Evolutionary conservation across 345 rosid genomes (phyloP), one percentile per base, ranked within the genome.

Genomic region (Euclidium syriacum): DNA sequence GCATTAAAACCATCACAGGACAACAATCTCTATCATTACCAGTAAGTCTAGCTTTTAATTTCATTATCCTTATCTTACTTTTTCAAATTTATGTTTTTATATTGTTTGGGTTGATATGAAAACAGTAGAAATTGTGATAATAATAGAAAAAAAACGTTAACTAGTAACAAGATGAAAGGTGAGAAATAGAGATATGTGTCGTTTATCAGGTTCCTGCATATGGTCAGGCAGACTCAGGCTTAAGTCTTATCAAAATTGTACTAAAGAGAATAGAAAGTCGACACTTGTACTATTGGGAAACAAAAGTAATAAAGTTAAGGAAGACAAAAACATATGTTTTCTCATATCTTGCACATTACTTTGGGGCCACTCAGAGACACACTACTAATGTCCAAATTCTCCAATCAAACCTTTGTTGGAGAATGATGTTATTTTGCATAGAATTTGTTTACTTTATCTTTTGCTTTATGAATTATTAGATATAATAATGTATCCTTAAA

Each of bases 1-100:
- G 92, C 80, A 81, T 87, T 40, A 75, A 18, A 72, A 62, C 75
- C 36, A 57, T 76, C 34, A 79, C 85, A 23, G 77, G 91, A 58
- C 29, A 52, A 72, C 74, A 52, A 72, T 73, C 91, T 66, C 80
- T 77, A 24, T 53, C 74, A 35, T 18, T 80, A 77, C 90, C 92
- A 56, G 80, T 77, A 75, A 46, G 78, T 61, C 65, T 42, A 40
- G 22, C 1, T 36, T 58, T 11, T 42, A 61, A 19, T 17, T 68
- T 40, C 42, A 20, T 14, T 16, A 10, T 46, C 19, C 25, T n/a
- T 56, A 36, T 54, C 29, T 16, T 32, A 58, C 44, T 30, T 27
- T 4, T 56, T 4, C 35, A 52, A 3, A 29, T 14, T 32, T 41
- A 34, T 16, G 46, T 40, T 41, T 27, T 58, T 49, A 51, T 49